These are phyloP conservation scores for Xerocomus nothofagi DNA, from an alignment of 1,284 basidiomycete species.

Conservation along the genomic window DNA sequence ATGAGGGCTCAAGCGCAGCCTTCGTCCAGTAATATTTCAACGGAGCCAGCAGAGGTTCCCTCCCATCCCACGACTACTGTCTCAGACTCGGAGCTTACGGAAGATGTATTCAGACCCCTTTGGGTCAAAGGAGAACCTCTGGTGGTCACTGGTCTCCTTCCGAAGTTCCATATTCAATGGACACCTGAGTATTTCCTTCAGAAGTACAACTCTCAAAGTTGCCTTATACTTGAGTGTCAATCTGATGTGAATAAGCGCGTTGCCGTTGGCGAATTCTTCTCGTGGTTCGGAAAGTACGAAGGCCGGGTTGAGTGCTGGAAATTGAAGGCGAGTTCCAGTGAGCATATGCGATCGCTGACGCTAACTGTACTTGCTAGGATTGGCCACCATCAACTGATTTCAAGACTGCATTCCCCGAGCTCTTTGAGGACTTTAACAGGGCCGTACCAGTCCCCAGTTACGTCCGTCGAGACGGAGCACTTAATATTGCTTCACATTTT, in stretches of 20 bases:
- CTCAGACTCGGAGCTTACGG: slow-evolving; percentile 52
- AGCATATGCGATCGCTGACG: neutral
- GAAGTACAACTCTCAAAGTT: slow-evolving; percentile 66
- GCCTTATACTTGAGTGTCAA: slow-evolving; percentile 80
- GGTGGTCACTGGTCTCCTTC: slow-evolving; percentile 65
- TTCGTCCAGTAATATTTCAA: slow-evolving; percentile 17
- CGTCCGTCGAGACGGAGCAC: slow-evolving; percentile 83
- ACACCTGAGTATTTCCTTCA: slow-evolving; percentile 78
- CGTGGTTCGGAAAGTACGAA: slow-evolving; percentile 70
- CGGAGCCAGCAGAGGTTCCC: slow-evolving; percentile 36
- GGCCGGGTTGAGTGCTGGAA: slow-evolving; percentile 67
- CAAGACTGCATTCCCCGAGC: slow-evolving; percentile 76
- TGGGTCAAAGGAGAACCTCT: slow-evolving; percentile 78
- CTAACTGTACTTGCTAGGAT: slow-evolving; percentile 54
- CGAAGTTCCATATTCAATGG: slow-evolving; percentile 72
- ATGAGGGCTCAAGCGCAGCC: slow-evolving; percentile 10
- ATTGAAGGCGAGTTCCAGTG: slow-evolving; percentile 61
- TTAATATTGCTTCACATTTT: slow-evolving; percentile 88
- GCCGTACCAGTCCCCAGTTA: slow-evolving; percentile 87
- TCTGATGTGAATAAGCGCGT: slow-evolving; percentile 61
- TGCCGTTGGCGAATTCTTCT: slow-evolving; percentile 80
- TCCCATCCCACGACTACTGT: slow-evolving; percentile 48
- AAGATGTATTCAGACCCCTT: slow-evolving; percentile 61
- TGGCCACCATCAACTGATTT: slow-evolving; percentile 91
- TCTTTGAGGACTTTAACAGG: slow-evolving; percentile 85